phyloP scores from a whole-genome alignment of 2,329 filamentous ascomycete species.

The Didymellaceae sp. region DNA sequence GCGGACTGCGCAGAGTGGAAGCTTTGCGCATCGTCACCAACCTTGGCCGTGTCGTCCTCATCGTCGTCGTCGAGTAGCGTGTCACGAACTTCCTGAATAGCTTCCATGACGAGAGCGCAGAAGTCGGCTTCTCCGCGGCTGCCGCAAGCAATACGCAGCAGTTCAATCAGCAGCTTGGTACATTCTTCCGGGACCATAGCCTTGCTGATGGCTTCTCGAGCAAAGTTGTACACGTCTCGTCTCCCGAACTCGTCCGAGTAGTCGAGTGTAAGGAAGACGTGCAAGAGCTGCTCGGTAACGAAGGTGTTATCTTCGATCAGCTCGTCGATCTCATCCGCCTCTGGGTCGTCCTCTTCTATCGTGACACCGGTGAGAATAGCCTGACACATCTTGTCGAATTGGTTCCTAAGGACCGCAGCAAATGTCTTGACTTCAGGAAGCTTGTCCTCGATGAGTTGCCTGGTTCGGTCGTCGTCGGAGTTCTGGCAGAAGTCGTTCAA shows the following conservation, averaged over 20 bases:
- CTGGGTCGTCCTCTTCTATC: constrained; percentile 60
- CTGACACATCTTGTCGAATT: constrained; percentile 73
- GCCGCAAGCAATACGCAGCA: constrained; percentile 82
- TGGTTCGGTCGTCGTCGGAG: constrained; percentile 75
- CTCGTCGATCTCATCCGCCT: constrained; percentile 73
- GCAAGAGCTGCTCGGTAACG: constrained; percentile 90
- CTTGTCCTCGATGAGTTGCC: constrained; percentile 84
- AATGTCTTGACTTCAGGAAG: constrained; percentile 93
- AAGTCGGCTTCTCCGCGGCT: constrained; percentile 82
- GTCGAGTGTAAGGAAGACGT: constrained; percentile 89
- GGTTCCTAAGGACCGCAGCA: constrained; percentile 83
- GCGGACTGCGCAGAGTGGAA: constrained; percentile 94
- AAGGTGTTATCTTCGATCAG: constrained; percentile 92
- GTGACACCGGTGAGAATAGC: constrained; percentile 62
- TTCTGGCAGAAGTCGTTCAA: constrained; percentile 92
- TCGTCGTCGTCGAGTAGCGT: constrained; percentile 76
- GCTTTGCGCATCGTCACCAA: constrained; percentile 61
- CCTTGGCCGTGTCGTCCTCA: constrained; percentile 59
- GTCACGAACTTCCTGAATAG: constrained; percentile 95
- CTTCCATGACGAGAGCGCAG: constrained; percentile 85
- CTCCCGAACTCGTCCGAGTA: constrained; percentile 97
- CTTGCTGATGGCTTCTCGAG: constrained; percentile 84
- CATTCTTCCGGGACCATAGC: constrained; percentile 90
- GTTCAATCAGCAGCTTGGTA: constrained; percentile 85
- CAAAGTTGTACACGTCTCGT: constrained; percentile 91